Percentiles rank a stretch among this genome's conserved stretches.
Evolutionary conservation across 2,329 filamentous ascomycete genomes (phyloP).

Genomic region (Penicillium olsonii): DNA sequence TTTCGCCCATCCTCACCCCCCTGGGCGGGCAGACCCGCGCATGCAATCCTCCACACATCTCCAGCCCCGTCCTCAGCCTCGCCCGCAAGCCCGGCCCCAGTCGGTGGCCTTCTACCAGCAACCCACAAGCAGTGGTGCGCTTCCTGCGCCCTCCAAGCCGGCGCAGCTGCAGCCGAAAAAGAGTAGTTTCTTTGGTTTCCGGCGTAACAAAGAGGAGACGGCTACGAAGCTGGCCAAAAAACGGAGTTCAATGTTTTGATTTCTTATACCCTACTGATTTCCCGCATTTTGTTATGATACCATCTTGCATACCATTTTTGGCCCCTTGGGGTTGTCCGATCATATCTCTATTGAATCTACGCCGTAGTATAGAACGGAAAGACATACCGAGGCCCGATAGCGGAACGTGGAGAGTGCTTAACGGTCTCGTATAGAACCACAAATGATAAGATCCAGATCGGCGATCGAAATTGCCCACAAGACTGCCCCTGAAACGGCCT

Average conservation of each 20-base stretch:
- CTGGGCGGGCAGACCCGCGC: slow-evolving; percentile 15
- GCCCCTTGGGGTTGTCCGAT: no score
- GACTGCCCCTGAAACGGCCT: background rate
- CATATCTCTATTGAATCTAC: no score
- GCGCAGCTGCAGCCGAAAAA: slow-evolving; percentile 40
- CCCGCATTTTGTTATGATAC: background rate
- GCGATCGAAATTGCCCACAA: background rate
- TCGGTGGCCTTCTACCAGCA: slow-evolving; percentile 8
- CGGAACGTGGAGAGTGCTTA: no score
- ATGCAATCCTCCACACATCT: slow-evolving; percentile 24
- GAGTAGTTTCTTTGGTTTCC: slow-evolving; percentile 49
- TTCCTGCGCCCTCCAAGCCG: slow-evolving; percentile 7
- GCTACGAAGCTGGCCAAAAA: slow-evolving; percentile 44
- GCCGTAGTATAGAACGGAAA: no score
- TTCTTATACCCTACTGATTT: slow-evolving; percentile 17
- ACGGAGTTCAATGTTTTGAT: slow-evolving; percentile 49
- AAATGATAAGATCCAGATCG: background rate
- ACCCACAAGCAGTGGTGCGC: slow-evolving; percentile 16
- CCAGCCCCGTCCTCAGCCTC: slow-evolving; percentile 15
- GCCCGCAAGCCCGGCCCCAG: slow-evolving; percentile 4
- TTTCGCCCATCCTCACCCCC: slow-evolving; percentile 21
- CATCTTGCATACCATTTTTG: background rate
- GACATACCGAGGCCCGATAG: no score
- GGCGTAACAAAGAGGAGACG: slow-evolving; percentile 36
- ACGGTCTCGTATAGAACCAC: background rate